Base-by-base conservation (phyloP, 202 grass and related monocot species). In the Digitaria exilis region DNA sequence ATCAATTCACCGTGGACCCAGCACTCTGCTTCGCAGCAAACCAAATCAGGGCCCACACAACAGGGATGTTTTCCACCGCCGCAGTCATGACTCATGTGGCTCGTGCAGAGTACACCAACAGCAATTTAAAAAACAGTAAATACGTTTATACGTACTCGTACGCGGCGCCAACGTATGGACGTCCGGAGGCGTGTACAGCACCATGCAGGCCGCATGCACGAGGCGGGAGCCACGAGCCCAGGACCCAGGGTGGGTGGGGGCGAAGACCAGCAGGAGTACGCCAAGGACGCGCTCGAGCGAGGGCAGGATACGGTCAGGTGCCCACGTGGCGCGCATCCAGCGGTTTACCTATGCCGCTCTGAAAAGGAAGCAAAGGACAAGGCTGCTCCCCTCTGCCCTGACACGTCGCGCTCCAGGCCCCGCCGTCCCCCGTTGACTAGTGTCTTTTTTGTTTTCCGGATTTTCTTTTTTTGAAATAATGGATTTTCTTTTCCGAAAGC, bases 151-250 rank as follows among this genome's bases (percentile, higher is more conserved):
- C 13, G 72, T 56, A 35, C 31, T 4, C 14, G 42, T 71, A 71
- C 63, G 18, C 22, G 26, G 34, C 51, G 67, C 62, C 18, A 16
- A 39, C 62, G 81, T 84, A 67, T 48, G 59, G 46, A 64, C 31
- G 68, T 80, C 49, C 42, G n/a, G 71, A 31, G 11, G 17, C 31
- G 87, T 86, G 73, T 90, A 90, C 88, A 90, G 84, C 66, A n/a
- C 73, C 84, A 90, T 86, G 84, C 88, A 79, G 51, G 32, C 59
- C 15, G 83, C 88, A 89, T 82, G 87, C 65, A 81, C 46, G 29
- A 77, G 57, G 87, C 83, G 83, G 78, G 87, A 89, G 77, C 30
- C 55, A 71, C 75, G 51, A 43, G 65, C 26, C 50, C 28, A n/a
- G n/a, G n/a, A n/a, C n/a, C n/a, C n/a, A 12, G 51, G 17, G 4